Percentiles rank a stretch among this genome's conserved stretches.
These are phyloP conservation scores for Thinopyrum obtusiflorum DNA, from an alignment of 202 grass and related monocot genomes.

Conservation along the genomic window DNA sequence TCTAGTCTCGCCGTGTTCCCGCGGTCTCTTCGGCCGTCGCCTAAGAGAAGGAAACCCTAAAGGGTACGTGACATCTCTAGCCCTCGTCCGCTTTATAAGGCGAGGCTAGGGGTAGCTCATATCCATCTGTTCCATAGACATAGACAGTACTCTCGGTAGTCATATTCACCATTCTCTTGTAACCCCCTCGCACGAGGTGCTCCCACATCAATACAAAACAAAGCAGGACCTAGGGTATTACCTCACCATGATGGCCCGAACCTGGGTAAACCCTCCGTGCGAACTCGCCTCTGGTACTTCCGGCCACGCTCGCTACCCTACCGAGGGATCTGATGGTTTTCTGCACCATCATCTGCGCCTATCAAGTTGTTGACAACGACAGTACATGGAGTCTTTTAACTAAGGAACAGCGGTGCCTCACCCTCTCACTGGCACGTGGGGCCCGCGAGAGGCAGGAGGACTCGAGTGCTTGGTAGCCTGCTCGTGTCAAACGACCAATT, in stretches of 20 bases:
- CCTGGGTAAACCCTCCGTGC: not conserved
- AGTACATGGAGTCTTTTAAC: not conserved
- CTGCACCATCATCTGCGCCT: not conserved
- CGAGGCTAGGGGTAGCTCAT: no score
- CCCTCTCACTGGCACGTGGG: not conserved
- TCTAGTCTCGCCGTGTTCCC: no score
- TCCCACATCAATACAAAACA: not conserved
- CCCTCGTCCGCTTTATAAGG: no score
- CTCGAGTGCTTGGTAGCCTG: not conserved
- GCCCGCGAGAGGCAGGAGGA: not conserved
- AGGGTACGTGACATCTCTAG: no score
- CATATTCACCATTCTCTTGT: not conserved
- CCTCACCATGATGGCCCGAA: not conserved
- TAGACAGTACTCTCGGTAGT: no score
- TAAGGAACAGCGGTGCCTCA: not conserved
- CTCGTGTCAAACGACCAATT: not conserved
- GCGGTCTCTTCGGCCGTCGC: no score
- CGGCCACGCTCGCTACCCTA: not conserved
- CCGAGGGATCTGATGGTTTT: not conserved
- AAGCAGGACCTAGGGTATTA: not conserved
- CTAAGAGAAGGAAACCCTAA: no score
- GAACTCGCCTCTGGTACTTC: not conserved
- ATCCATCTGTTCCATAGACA: no score
- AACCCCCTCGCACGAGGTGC: not conserved
- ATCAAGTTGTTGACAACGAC: not conserved